phyloP scores from a whole-genome alignment of 768 basidiomycete genomes.

The Gymnopilus junonius region DNA sequence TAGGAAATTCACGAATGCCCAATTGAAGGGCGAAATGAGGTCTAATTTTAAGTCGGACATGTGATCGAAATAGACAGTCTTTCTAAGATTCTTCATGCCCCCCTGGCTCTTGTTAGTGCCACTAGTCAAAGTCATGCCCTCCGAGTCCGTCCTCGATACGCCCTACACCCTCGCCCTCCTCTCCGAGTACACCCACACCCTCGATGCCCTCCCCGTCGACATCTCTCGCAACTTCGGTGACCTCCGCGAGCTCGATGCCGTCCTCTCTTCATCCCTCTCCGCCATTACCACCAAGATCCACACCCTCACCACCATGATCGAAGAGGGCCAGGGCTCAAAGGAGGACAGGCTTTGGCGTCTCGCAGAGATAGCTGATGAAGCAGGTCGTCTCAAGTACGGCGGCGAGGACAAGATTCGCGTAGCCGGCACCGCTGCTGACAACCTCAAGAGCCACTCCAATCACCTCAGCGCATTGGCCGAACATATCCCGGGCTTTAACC shows the following conservation, averaged over 20 bases:
- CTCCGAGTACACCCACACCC: slow-evolving; percentile 86
- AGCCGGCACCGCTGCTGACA: slow-evolving; percentile 89
- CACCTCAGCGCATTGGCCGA: slow-evolving; percentile 69
- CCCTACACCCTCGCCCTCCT: slow-evolving; percentile 73
- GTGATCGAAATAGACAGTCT: slow-evolving; percentile 12
- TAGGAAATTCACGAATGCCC: slow-evolving; percentile 21
- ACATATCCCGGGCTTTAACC: slow-evolving; percentile 66
- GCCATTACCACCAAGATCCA: slow-evolving; percentile 83
- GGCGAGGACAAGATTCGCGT: slow-evolving; percentile 98
- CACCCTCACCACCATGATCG: slow-evolving; percentile 75
- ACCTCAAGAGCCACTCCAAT: slow-evolving; percentile 65
- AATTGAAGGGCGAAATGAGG: slow-evolving; percentile 18
- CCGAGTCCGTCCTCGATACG: slow-evolving; percentile 28
- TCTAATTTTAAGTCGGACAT: slow-evolving; percentile 17
- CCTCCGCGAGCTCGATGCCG: slow-evolving; percentile 97
- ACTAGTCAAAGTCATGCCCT: slow-evolving; percentile 14
- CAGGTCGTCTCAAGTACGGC: slow-evolving; percentile 86
- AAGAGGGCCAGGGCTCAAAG: slow-evolving; percentile 58
- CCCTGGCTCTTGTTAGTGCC: not conserved
- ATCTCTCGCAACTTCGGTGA: slow-evolving; percentile 95
- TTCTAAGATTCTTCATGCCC: not conserved
- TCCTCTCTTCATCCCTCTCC: slow-evolving; percentile 86
- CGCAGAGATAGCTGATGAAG: slow-evolving; percentile 94
- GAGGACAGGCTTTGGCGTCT: slow-evolving; percentile 86
- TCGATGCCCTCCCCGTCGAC: slow-evolving; percentile 92